These are phyloP conservation scores for Bathelium albidoporum DNA, from an alignment of 495 filamentous ascomycete species.

Conservation along the genomic window DNA sequence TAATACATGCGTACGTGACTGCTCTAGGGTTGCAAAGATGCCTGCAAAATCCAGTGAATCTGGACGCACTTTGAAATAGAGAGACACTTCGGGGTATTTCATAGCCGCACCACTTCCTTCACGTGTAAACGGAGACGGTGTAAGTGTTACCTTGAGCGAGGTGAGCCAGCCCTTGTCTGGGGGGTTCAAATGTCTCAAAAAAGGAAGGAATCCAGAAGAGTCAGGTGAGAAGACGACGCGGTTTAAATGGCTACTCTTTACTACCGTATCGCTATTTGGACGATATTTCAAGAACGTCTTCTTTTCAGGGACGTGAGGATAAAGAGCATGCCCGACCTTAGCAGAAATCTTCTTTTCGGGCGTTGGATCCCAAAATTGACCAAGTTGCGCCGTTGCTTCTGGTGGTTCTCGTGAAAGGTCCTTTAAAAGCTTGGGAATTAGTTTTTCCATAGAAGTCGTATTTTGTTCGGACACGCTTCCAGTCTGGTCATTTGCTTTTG, in stretches of 20 bases:
- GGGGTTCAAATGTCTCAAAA: not conserved
- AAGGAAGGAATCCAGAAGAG: not conserved
- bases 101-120: not conserved
- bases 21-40: not conserved
- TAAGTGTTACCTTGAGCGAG: not conserved
- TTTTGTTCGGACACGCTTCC: not conserved
- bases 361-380: not conserved
- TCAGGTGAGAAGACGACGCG: not conserved
- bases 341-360: not conserved
- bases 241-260: not conserved
- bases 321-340: not conserved
- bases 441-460: not conserved
- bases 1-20: not conserved
- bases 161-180: not conserved
- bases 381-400: not conserved
- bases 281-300: not conserved
- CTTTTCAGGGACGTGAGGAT: not conserved
- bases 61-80: not conserved
- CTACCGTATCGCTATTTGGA: not conserved
- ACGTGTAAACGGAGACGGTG: not conserved
- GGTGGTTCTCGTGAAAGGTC: not conserved
- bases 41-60: not conserved
- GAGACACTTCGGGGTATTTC: not conserved
- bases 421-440: not conserved
- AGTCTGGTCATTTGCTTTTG: not conserved